These are phyloP conservation scores for Candida germanica DNA, from an alignment of 805 yeast genomes.

Conservation along the genomic window DNA sequence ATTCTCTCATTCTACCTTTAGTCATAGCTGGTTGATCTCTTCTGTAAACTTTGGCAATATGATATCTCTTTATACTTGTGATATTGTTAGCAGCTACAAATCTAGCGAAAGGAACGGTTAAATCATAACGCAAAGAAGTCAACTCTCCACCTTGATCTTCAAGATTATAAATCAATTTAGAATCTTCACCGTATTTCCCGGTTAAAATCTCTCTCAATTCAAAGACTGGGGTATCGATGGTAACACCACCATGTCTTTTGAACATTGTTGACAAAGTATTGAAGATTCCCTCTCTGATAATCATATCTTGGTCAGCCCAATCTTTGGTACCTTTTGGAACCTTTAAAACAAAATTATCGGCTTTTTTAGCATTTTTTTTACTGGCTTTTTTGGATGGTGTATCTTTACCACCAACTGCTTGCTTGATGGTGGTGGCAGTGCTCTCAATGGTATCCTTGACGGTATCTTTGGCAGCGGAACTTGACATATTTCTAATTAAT, in stretches of 20 bases:
- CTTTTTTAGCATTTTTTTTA: conserved; percentile 14
- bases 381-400: conserved; percentile 23
- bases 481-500: conserved; percentile 6
- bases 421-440: conserved; percentile 9
- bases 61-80: conserved; percentile 87
- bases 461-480: conserved; percentile 1
- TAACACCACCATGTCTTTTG: conserved; percentile 96
- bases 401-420: conserved; percentile 9
- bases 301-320: conserved; percentile 98
- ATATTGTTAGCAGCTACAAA: conserved; percentile 94
- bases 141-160: conserved; percentile 99
- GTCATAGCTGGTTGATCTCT: conserved; percentile 99
- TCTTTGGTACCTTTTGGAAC: conserved; percentile 97
- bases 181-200: conserved; percentile 98
- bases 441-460: conserved; percentile 1
- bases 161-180: conserved; percentile 90
- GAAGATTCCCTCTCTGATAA: conserved; percentile 85
- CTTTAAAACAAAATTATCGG: conserved; percentile 63
- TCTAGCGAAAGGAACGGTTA: conserved; percentile 98
- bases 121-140: conserved; percentile 90
- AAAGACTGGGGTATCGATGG: conserved; percentile 97
- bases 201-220: conserved; percentile 93
- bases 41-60: conserved; percentile 97
- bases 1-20: conserved; percentile 99
- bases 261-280: conserved; percentile 67